A percentile compares a stretch with the other conserved stretches of the same genome.
Evolutionary conservation across 768 basidiomycete species (phyloP).

Genomic region (Rhizopogon salebrosus): DNA sequence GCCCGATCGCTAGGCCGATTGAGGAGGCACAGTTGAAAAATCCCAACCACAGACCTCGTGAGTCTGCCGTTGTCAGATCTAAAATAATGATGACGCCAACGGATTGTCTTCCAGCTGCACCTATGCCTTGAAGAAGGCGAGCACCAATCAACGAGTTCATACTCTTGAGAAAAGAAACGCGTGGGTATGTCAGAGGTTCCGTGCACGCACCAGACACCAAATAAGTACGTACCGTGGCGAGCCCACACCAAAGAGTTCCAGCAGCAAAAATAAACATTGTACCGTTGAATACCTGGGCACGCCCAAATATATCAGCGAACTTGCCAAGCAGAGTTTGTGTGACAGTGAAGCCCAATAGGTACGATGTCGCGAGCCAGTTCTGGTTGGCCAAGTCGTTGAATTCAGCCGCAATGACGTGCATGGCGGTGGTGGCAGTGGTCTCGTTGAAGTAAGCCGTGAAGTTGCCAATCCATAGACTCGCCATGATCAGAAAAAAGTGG

Average conservation of each 20-base stretch:
- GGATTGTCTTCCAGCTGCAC: slow-evolving; percentile 31
- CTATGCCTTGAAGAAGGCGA: slow-evolving; percentile 32
- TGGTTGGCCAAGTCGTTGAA: slow-evolving; percentile 26
- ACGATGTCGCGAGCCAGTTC: slow-evolving; percentile 31
- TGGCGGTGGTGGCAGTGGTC: slow-evolving; percentile 29
- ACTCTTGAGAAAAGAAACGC: slow-evolving; percentile 14
- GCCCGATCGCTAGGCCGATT: slow-evolving; percentile 41
- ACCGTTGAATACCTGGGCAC: slow-evolving; percentile 27
- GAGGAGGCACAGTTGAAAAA: slow-evolving; percentile 33
- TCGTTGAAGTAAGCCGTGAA: slow-evolving; percentile 32
- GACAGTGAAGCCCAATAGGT: slow-evolving; percentile 31
- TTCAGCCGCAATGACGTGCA: slow-evolving; percentile 29
- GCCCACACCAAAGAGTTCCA: slow-evolving; percentile 29
- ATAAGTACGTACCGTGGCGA: slow-evolving; percentile 21
- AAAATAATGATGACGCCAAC: slow-evolving; percentile 31
- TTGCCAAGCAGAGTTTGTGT: slow-evolving; percentile 29
- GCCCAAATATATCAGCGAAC: slow-evolving; percentile 32
- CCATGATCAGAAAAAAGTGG: slow-evolving; percentile 30
- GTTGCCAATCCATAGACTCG: slow-evolving; percentile 29
- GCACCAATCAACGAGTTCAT: slow-evolving; percentile 30
- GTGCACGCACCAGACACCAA: background rate
- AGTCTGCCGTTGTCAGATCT: slow-evolving; percentile 31
- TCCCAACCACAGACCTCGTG: slow-evolving; percentile 31
- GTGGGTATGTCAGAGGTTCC: slow-evolving; percentile 5
- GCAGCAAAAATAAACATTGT: slow-evolving; percentile 31